phyloP scores from a whole-genome alignment of 352 stramenopile species.

The Phytopythium kandeliae region DNA sequence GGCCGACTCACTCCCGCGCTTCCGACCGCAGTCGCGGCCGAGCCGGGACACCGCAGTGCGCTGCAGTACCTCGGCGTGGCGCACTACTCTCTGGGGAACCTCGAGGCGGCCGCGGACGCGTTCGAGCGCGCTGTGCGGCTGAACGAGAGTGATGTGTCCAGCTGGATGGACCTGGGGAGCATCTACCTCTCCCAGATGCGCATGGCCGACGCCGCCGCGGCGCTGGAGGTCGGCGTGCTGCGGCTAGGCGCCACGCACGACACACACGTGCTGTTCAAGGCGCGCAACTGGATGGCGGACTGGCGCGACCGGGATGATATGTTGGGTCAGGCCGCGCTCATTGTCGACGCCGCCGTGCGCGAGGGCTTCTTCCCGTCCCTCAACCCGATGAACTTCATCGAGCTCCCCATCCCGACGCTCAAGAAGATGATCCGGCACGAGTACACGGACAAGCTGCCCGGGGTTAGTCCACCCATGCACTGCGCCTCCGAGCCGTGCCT shows the following conservation, averaged over 20 bases:
- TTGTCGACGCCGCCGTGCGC: constrained; percentile 16
- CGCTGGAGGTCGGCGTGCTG: constrained; percentile 43
- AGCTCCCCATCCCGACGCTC: constrained; percentile 26
- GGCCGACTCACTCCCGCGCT: not conserved
- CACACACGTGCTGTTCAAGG: constrained; percentile 50
- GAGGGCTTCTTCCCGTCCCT: constrained; percentile 3
- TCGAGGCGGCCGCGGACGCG: constrained; percentile 46
- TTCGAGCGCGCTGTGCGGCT: constrained; percentile 52
- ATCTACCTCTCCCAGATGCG: constrained; percentile 56
- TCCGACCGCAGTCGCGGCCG: constrained; percentile 16
- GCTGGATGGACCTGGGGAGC: constrained; percentile 67
- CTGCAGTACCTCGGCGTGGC: constrained; percentile 68
- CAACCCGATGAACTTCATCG: constrained; percentile 43
- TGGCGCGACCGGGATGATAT: constrained; percentile 56
- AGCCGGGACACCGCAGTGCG: constrained; percentile 33
- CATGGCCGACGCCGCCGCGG: constrained; percentile 30
- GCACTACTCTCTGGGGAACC: constrained; percentile 61
- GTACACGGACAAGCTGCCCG: constrained; percentile 6
- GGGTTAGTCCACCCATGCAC: constrained; percentile 11
- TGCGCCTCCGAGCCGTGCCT: constrained; percentile 10
- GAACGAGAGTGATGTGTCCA: constrained; percentile 36
- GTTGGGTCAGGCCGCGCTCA: constrained; percentile 25
- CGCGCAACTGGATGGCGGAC: constrained; percentile 58
- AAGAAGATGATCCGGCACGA: constrained; percentile 14
- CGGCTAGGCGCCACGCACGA: constrained; percentile 18